Percentiles rank a stretch among this genome's conserved stretches.
Evolutionary conservation across 1,284 basidiomycete genomes (phyloP).

Genomic region (Abortiporus biennis): DNA sequence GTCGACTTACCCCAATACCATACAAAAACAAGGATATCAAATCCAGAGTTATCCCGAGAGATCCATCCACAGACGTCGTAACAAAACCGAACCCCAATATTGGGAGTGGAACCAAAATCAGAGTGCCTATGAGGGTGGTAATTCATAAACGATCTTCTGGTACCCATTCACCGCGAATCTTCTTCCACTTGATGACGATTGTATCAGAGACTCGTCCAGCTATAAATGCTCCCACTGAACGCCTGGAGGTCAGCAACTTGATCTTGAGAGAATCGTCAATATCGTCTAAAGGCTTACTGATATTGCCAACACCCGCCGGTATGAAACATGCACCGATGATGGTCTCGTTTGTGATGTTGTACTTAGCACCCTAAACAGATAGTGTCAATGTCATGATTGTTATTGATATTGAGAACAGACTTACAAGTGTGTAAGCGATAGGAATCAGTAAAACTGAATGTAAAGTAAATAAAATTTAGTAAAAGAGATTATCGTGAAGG

Average conservation of each 20-base stretch:
- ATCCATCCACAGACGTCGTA: constrained; percentile 32
- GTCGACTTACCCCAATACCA: constrained; percentile 39
- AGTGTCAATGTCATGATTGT: too few relatives aligned
- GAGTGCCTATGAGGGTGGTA: constrained; percentile 36
- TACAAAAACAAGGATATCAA: constrained; percentile 40
- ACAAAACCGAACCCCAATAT: constrained; percentile 27
- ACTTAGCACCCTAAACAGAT: constrained; percentile 50
- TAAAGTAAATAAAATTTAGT: neutral
- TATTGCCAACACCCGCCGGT: constrained; percentile 54
- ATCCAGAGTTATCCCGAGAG: constrained; percentile 32
- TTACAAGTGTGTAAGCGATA: constrained; percentile 33
- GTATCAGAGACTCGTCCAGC: constrained; percentile 49
- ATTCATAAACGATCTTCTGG: constrained; percentile 58
- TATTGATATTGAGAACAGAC: constrained; percentile 4
- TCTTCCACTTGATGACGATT: constrained; percentile 38
- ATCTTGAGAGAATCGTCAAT: too few relatives aligned
- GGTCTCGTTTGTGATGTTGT: constrained; percentile 53
- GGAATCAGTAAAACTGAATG: constrained; percentile 30
- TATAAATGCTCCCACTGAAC: constrained; percentile 49
- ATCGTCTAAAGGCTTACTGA: constrained; percentile 43
- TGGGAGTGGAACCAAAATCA: constrained; percentile 37
- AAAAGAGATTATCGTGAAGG: neutral
- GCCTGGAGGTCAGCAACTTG: neutral
- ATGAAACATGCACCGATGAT: constrained; percentile 57
- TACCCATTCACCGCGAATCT: constrained; percentile 39